phyloP scores from a whole-genome alignment of 805 yeast genomes.

The Metschnikowia borealis region DNA sequence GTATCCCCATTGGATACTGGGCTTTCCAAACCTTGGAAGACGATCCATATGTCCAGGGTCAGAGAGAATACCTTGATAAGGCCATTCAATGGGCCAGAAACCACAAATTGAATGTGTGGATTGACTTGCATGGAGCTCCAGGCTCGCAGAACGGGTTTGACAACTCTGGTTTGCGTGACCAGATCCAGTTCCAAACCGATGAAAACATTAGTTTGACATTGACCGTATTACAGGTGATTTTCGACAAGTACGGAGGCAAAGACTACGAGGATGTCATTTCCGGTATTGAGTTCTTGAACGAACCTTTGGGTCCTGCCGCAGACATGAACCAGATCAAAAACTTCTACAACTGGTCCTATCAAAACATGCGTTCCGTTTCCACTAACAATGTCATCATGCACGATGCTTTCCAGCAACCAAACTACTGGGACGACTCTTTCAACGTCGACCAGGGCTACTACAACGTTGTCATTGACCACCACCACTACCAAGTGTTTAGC shows the following conservation, averaged over 20 bases:
- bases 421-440: slow-evolving; percentile 59
- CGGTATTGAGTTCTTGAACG: slow-evolving; percentile 84
- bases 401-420: slow-evolving; percentile 68
- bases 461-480: slow-evolving; percentile 82
- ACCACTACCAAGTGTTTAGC: slow-evolving; percentile 84
- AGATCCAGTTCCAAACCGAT: slow-evolving; percentile 15
- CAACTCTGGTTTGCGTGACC: slow-evolving; percentile 82
- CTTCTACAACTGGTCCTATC: slow-evolving; percentile 63
- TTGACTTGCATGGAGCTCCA: slow-evolving; percentile 94
- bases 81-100: slow-evolving; percentile 74
- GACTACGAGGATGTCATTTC: slow-evolving; percentile 67
- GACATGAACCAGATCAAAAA: slow-evolving; percentile 55
- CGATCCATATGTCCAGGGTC: slow-evolving; percentile 90
- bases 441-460: slow-evolving; percentile 34
- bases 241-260: slow-evolving; percentile 58
- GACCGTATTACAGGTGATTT: slow-evolving; percentile 50
- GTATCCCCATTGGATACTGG: slow-evolving; percentile 96
- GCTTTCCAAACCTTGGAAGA: slow-evolving; percentile 58
- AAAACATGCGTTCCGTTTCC: slow-evolving; percentile 51
- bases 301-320: slow-evolving; percentile 75
- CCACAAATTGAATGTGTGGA: slow-evolving; percentile 71
- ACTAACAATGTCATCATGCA: slow-evolving; percentile 64
- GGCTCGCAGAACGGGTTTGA: slow-evolving; percentile 97
- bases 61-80: slow-evolving; percentile 62
- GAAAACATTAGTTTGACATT: slow-evolving; percentile 39